phyloP scores from a whole-genome alignment of 2,329 filamentous ascomycete species.

The Fusarium xylarioides region DNA sequence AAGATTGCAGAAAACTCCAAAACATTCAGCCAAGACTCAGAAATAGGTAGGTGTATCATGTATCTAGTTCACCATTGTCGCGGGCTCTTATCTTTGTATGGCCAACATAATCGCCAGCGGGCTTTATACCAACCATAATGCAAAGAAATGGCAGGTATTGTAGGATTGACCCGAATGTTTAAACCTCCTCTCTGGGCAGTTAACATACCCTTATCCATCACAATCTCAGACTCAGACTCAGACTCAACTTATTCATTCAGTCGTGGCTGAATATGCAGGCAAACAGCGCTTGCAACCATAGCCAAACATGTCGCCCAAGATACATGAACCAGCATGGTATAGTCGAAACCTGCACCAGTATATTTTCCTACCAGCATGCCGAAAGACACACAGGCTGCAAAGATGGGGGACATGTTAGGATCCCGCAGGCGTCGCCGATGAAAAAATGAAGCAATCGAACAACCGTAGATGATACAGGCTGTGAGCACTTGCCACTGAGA shows the following conservation, averaged over 20 bases:
- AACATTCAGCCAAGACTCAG: neutral
- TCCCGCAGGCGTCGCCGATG: conserved; percentile 34
- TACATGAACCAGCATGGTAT: conserved; percentile 37
- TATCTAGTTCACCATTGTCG: neutral
- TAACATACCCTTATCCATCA: neutral
- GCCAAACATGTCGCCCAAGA: conserved; percentile 41
- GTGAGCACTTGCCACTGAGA: conserved; percentile 34
- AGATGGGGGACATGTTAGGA: conserved; percentile 25
- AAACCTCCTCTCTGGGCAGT: neutral
- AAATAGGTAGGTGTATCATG: neutral
- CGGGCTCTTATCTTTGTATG: neutral
- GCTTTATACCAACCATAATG: neutral
- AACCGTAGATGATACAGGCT: conserved; percentile 39
- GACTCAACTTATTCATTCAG: conserved; percentile 6
- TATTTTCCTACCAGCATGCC: conserved; percentile 27
- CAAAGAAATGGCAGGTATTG: neutral
- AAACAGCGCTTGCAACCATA: conserved; percentile 34
- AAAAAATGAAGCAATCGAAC: conserved; percentile 39
- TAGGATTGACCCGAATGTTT: neutral
- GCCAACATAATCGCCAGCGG: neutral
- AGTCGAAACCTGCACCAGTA: conserved; percentile 32
- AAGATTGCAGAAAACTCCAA: neutral
- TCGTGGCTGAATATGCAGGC: conserved; percentile 8
- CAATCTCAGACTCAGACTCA: neutral
- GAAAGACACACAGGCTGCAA: conserved; percentile 29